phyloP scores from a whole-genome alignment of 2,329 filamentous ascomycete genomes.

The Colletotrichum spinosum region DNA sequence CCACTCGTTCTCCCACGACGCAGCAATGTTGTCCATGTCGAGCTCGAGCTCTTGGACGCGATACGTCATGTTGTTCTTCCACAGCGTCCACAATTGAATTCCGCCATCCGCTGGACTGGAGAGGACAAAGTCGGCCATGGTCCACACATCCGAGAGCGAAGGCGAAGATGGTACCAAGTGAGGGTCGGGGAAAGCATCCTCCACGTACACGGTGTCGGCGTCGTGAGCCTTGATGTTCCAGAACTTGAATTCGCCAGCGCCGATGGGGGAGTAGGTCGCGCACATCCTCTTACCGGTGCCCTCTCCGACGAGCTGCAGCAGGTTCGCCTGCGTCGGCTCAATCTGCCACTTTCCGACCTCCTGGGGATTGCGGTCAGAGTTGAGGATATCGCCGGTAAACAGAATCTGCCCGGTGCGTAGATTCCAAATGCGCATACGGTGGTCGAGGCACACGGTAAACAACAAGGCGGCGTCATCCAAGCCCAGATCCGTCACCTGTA shows the following conservation, averaged over 20 bases:
- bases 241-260: constrained; percentile 92
- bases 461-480: constrained; percentile 64
- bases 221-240: constrained; percentile 80
- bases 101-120: constrained; percentile 64
- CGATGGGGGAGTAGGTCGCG: constrained; percentile 88
- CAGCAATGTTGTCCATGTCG: constrained; percentile 70
- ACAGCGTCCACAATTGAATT: constrained; percentile 79
- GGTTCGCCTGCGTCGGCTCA: constrained; percentile 80
- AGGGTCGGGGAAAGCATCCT: constrained; percentile 75
- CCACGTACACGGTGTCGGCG: constrained; percentile 71
- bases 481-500: constrained; percentile 64
- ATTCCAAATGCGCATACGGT: constrained; percentile 91
- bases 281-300: constrained; percentile 67
- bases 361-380: constrained; percentile 72
- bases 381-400: constrained; percentile 81
- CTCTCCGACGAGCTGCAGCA: constrained; percentile 78
- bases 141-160: constrained; percentile 82
- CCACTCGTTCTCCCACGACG: constrained; percentile 78
- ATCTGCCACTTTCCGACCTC: constrained; percentile 81
- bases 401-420: constrained; percentile 82
- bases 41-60: constrained; percentile 80
- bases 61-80: constrained; percentile 87
- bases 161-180: constrained; percentile 76
- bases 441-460: constrained; percentile 89
- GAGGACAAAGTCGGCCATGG: constrained; percentile 79